Conservation (phyloP, 202 grass and related monocot species). For the Tripidium arundinaceum region DNA sequence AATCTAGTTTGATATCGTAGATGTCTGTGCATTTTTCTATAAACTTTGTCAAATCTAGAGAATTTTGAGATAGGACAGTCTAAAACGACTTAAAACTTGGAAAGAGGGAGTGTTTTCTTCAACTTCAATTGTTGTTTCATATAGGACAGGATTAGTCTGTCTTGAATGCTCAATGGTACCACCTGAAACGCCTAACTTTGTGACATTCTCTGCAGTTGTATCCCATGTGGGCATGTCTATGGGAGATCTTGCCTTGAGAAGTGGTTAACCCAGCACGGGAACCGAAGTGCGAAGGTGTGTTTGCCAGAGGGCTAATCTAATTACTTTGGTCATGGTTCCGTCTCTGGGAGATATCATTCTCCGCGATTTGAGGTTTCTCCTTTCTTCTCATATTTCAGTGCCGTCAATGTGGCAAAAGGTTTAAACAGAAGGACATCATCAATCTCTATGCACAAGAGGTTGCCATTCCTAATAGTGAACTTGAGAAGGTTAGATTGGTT, state of each 20-base stretch:
- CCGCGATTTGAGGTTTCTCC: neutral
- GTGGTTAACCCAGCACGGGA: conserved; percentile 55
- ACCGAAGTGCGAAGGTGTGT: conserved; percentile 33
- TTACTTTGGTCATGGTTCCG: neutral
- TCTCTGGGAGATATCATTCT: neutral
- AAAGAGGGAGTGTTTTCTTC: neutral
- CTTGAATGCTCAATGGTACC: neutral
- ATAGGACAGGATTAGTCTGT: neutral
- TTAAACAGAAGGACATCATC: conserved; percentile 63
- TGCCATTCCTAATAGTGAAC: conserved; percentile 59
- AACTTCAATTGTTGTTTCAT: neutral
- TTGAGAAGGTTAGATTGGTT: conserved; percentile 59
- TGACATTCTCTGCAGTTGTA: conserved; percentile 54
- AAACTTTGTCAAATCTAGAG: neutral
- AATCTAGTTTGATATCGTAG: neutral
- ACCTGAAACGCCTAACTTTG: neutral
- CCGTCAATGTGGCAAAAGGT: conserved; percentile 71
- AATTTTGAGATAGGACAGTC: neutral
- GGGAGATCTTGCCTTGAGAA: conserved; percentile 78
- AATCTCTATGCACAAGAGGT: conserved; percentile 80
- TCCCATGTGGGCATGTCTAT: conserved; percentile 92
- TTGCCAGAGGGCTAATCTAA: neutral
- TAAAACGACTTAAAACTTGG: neutral
- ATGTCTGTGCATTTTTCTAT: neutral
- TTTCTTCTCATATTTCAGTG: conserved; percentile 46